These are phyloP conservation scores for Xylaria sp. DNA, from an alignment of 2,329 filamentous ascomycete species.

Conservation along the genomic window DNA sequence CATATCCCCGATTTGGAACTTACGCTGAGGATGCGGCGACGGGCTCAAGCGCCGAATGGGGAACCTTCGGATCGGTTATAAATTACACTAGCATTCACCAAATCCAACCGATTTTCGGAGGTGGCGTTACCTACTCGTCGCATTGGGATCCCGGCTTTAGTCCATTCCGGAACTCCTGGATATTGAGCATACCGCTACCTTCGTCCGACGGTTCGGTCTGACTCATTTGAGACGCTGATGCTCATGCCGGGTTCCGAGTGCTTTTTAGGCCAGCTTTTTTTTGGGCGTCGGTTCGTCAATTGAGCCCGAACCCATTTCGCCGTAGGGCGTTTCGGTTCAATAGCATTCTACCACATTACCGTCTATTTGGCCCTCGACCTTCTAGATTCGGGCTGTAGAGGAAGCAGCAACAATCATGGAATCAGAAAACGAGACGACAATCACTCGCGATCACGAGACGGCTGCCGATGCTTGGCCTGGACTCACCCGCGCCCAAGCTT, in stretches of 20 bases:
- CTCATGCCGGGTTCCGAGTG: not conserved
- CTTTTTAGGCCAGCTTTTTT: not conserved
- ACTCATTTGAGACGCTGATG: conserved; percentile 11
- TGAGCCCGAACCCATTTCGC: not conserved
- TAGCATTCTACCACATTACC: not conserved
- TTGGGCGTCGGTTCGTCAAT: not conserved
- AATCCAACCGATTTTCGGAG: not conserved
- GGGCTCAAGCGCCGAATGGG: not conserved
- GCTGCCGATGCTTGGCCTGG: conserved; percentile 1
- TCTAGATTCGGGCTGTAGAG: not conserved
- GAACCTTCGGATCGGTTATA: conserved; percentile 4
- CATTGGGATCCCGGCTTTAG: not conserved
- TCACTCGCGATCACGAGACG: not conserved
- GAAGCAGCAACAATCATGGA: conserved; percentile 11
- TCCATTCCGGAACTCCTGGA: not conserved
- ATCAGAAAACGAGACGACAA: conserved; percentile 12
- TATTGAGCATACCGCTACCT: not conserved
- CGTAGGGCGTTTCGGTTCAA: not conserved
- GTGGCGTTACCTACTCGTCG: not conserved
- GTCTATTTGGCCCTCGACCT: not conserved
- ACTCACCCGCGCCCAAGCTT: conserved; percentile 44
- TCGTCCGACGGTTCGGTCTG: conserved; percentile 9
- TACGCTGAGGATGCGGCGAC: not conserved
- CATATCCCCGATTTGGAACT: not conserved
- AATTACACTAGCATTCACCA: too few species aligned